Percentiles rank a stretch among this genome's conserved stretches.
phyloP scores from a whole-genome alignment of 2,329 filamentous ascomycete genomes.

The Cytospora leucostoma region DNA sequence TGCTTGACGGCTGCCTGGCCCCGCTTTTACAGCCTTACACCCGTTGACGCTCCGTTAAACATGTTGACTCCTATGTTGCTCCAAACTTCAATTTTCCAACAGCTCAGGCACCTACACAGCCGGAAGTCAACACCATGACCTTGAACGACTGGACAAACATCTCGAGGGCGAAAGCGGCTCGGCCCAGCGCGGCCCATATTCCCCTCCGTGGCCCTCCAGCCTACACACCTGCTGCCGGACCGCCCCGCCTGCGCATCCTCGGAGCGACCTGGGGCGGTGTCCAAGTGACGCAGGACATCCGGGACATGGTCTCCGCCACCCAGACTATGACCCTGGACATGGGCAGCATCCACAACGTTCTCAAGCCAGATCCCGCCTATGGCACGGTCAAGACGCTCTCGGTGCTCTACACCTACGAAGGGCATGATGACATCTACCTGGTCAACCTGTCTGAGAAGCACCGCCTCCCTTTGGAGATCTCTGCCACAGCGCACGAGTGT shows the following conservation, averaged over 20 bases:
- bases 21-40: too few relatives aligned
- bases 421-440: constrained; percentile 29
- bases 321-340: constrained; percentile 29
- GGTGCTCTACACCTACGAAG: constrained; percentile 30
- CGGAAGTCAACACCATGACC: background rate
- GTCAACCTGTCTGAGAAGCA: constrained; percentile 30
- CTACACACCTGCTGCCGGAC: background rate
- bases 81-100: background rate
- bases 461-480: constrained; percentile 22
- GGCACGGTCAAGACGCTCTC: constrained; percentile 29
- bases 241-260: constrained; percentile 27
- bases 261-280: constrained; percentile 32
- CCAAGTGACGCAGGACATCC: constrained; percentile 28
- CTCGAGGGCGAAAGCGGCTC: background rate
- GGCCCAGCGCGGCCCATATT: too few relatives aligned
- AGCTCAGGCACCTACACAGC: background rate
- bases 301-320: constrained; percentile 23
- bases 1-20: too few relatives aligned
- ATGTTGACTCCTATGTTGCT: too few relatives aligned
- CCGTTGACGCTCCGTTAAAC: too few relatives aligned
- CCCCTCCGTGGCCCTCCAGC: background rate
- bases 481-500: constrained; percentile 24
- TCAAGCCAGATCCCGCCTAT: constrained; percentile 30
- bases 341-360: constrained; percentile 23
- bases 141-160: background rate